Percentiles rank a stretch among this genome's conserved stretches.
These are phyloP conservation scores for Ceratocystis cubensis DNA, from an alignment of 2,329 filamentous ascomycete genomes.

Conservation along the genomic window DNA sequence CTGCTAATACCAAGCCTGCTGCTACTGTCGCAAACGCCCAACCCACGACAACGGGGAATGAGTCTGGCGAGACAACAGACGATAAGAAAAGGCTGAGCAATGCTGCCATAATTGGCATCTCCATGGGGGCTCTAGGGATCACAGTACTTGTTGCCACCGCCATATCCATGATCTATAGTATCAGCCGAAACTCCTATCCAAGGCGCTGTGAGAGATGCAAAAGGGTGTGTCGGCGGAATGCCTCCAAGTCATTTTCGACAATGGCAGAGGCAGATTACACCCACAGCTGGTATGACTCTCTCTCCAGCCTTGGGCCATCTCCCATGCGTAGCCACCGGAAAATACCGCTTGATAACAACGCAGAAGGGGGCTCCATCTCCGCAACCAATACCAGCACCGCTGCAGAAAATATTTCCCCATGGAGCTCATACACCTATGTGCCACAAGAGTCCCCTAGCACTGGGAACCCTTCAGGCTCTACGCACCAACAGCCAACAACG, in stretches of 20 bases:
- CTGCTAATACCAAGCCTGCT: neutral
- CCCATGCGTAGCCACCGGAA: neutral
- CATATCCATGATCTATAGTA: conserved; percentile 2
- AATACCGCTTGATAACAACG: neutral
- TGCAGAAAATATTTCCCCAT: neutral
- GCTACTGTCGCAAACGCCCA: neutral
- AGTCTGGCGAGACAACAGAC: neutral
- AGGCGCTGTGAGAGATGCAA: neutral
- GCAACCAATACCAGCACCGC: neutral
- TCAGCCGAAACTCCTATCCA: neutral
- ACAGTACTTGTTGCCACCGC: neutral
- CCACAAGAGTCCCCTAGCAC: neutral
- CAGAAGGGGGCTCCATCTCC: neutral
- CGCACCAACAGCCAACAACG: neutral
- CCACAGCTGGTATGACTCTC: neutral
- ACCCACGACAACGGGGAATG: too few relatives aligned
- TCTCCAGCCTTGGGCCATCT: neutral
- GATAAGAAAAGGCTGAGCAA: neutral
- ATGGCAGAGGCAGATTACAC: neutral
- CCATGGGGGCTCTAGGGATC: conserved; percentile 12
- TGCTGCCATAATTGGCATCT: conserved; percentile 18
- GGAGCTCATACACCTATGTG: neutral
- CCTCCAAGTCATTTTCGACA: neutral
- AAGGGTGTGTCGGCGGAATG: neutral
- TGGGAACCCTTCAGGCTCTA: neutral